Evolutionary conservation across 805 yeast genomes (phyloP).

Genomic region (Dipodascopsis uninucleata): DNA sequence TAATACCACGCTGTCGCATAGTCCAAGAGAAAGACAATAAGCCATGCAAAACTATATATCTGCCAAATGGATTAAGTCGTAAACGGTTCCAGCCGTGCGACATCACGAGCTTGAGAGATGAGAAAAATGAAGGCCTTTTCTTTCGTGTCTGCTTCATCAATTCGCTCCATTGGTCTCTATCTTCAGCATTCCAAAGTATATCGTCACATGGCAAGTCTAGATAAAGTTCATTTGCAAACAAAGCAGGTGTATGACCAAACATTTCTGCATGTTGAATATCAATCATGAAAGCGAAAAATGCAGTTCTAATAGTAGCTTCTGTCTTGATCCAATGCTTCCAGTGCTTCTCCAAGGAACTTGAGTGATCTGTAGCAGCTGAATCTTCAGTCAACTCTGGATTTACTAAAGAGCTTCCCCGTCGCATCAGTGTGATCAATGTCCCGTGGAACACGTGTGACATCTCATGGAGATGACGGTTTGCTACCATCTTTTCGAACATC

Average conservation of each 20-base stretch:
- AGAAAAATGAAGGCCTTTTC: constrained; percentile 9
- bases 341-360: constrained; percentile 20
- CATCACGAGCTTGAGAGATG: constrained; percentile 23
- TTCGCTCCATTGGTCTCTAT: constrained; percentile 16
- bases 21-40: constrained; percentile 37
- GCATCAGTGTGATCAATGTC: constrained; percentile 31
- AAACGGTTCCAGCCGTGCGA: constrained; percentile 23
- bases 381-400: constrained; percentile 23
- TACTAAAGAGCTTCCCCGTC: constrained; percentile 26
- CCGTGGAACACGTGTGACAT: constrained; percentile 36
- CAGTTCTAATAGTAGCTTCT: constrained; percentile 42
- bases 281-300: constrained; percentile 41
- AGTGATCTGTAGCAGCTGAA: constrained; percentile 16
- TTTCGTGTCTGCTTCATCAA: constrained; percentile 6
- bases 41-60: constrained; percentile 41
- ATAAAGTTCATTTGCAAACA: constrained; percentile 45
- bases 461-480: constrained; percentile 32
- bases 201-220: constrained; percentile 47
- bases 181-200: constrained; percentile 42
- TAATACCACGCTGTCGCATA: constrained; percentile 35
- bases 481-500: constrained; percentile 32
- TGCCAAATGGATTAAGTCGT: constrained; percentile 34
- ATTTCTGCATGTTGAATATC: constrained; percentile 43
- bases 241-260: constrained; percentile 35
- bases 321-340: constrained; percentile 49